Percentiles rank a stretch among this genome's conserved stretches.
Conservation (phyloP, 768 basidiomycete genomes). For the Pulveroboletus sp. region DNA sequence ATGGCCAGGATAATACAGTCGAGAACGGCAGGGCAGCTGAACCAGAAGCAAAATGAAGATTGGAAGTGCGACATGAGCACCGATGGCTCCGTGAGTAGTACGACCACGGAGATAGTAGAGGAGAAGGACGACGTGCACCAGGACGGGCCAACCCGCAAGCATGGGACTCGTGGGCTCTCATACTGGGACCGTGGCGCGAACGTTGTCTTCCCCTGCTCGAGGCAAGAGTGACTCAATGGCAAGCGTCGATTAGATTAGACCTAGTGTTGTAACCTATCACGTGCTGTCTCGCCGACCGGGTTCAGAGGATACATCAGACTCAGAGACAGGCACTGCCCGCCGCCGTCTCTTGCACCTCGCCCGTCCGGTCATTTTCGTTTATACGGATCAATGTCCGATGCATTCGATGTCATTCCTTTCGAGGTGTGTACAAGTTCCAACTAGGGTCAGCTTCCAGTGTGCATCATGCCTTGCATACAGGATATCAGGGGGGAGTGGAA, state of each 20-base stretch:
- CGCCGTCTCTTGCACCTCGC: slow-evolving; percentile 3
- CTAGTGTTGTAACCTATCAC: slow-evolving; percentile 9
- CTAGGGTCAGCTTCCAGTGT: not conserved
- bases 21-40: slow-evolving; percentile 37
- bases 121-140: too few relatives aligned
- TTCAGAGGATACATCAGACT: not conserved
- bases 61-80: slow-evolving; percentile 72
- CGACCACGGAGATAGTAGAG: slow-evolving; percentile 30
- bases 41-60: slow-evolving; percentile 87
- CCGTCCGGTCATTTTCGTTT: not conserved
- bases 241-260: slow-evolving; percentile 14
- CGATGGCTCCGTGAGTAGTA: slow-evolving; percentile 75
- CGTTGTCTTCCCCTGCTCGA: slow-evolving; percentile 47
- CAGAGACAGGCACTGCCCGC: not conserved
- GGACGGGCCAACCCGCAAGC: too few relatives aligned
- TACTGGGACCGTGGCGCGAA: slow-evolving; percentile 33
- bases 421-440: slow-evolving; percentile 45
- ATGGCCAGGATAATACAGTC: too few relatives aligned
- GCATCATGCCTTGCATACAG: slow-evolving; percentile 34
- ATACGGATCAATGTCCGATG: slow-evolving; percentile 44
- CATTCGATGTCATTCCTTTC: slow-evolving; percentile 86
- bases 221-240: slow-evolving; percentile 6
- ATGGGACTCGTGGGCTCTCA: too few relatives aligned
- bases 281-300: slow-evolving; percentile 21
- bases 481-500: slow-evolving; percentile 87